Evolutionary conservation across 192 early-diverging fungal species (phyloP).

Genomic region (Coemansia sp.): DNA sequence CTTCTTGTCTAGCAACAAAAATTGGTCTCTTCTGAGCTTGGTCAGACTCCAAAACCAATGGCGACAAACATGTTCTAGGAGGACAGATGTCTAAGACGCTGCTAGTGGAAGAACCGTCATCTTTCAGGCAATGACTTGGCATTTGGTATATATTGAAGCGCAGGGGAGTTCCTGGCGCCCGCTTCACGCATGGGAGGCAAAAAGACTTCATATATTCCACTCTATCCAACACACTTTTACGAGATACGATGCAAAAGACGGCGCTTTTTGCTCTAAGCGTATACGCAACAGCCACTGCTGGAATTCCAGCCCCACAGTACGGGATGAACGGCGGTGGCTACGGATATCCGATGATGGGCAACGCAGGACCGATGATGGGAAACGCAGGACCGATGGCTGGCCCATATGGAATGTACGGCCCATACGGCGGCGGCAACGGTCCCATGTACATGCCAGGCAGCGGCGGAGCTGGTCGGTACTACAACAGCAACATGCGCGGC

Average conservation of each 20-base stretch:
- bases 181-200: not conserved
- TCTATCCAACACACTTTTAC: not conserved
- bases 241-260: not conserved
- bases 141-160: not conserved
- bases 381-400: conserved; percentile 10
- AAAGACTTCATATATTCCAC: not conserved
- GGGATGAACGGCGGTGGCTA: conserved; percentile 32
- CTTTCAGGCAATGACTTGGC: too few species aligned
- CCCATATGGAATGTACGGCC: conserved; percentile 24
- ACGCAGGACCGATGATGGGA: conserved; percentile 23
- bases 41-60: not conserved
- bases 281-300: conserved; percentile 7
- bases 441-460: conserved; percentile 31
- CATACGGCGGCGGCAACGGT: conserved; percentile 10
- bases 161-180: not conserved
- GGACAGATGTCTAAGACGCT: not conserved
- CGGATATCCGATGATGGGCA: conserved; percentile 25
- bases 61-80: not conserved
- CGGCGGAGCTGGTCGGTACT: conserved; percentile 7
- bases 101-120: not conserved
- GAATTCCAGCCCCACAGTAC: conserved; percentile 30
- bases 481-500: conserved; percentile 29
- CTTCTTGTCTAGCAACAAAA: not conserved
- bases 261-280: conserved; percentile 9
- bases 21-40: not conserved